Percentiles rank a stretch among this genome's conserved stretches.
Conservation (phyloP, 768 basidiomycete species). For the Lentinula edodes region DNA sequence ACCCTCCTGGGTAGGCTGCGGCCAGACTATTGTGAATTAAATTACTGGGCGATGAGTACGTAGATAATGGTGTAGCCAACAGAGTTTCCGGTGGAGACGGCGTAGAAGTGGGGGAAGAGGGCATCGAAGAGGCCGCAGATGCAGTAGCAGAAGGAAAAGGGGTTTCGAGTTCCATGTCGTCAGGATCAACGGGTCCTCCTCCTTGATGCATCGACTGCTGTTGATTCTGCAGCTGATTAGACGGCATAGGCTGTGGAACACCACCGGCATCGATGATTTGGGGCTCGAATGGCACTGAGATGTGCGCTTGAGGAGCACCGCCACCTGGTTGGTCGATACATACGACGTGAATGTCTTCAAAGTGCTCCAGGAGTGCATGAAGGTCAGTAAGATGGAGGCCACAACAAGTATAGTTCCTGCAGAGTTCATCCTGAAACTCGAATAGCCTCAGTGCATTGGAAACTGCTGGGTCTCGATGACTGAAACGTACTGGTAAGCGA, state of each 20-base stretch:
- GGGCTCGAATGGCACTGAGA: constrained; percentile 37
- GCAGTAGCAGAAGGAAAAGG: constrained; percentile 23
- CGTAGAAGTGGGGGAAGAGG: constrained; percentile 36
- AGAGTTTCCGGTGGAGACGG: constrained; percentile 42
- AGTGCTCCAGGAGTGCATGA: constrained; percentile 85
- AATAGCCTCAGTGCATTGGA: constrained; percentile 63
- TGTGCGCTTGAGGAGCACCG: constrained; percentile 33
- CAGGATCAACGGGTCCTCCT: constrained; percentile 51
- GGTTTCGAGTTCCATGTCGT: constrained; percentile 77
- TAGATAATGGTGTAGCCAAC: constrained; percentile 42
- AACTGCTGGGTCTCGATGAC: constrained; percentile 52
- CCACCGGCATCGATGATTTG: constrained; percentile 18
- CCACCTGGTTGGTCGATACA: constrained; percentile 46
- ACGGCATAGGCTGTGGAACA: constrained; percentile 12
- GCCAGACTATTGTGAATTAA: constrained; percentile 3
- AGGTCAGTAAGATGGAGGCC: constrained; percentile 71
- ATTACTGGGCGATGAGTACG: constrained; percentile 35
- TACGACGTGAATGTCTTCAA: constrained; percentile 86
- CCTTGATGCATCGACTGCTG: constrained; percentile 11
- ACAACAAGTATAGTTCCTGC: constrained; percentile 88
- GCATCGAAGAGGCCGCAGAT: constrained; percentile 28
- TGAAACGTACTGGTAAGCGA: constrained; percentile 19
- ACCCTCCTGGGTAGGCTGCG: constrained; percentile 7
- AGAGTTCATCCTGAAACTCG: constrained; percentile 74
- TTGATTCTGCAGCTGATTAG: constrained; percentile 19